A percentile compares a stretch with the other conserved stretches of the same genome.
Conservation (phyloP, 2,329 filamentous ascomycete species). For the Xylariaceae sp. region DNA sequence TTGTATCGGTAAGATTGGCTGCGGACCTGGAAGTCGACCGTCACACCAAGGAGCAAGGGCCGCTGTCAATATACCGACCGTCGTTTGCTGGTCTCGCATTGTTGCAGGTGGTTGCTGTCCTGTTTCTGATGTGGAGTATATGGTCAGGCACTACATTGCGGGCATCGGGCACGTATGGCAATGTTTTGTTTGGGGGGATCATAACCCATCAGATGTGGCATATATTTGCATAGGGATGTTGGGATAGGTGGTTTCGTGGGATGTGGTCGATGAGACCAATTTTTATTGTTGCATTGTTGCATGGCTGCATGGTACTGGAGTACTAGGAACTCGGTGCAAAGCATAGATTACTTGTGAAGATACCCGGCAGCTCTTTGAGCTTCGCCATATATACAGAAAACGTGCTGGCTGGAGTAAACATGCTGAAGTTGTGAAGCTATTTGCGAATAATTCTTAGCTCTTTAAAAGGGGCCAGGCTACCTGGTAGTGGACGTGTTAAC, state of each 20-base stretch:
- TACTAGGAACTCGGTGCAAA: constrained; percentile 11
- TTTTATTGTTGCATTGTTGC: constrained; percentile 3
- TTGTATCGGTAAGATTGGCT: constrained; percentile 29
- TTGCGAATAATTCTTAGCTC: too few relatives aligned
- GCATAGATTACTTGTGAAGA: constrained; percentile 8
- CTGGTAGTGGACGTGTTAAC: too few relatives aligned
- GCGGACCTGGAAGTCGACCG: constrained; percentile 29
- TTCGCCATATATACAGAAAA: too few relatives aligned
- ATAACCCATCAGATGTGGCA: constrained; percentile 32
- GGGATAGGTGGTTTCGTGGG: not conserved
- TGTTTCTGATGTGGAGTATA: constrained; percentile 28
- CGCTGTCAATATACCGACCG: constrained; percentile 19
- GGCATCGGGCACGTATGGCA: constrained; percentile 25
- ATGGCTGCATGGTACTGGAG: constrained; percentile 16
- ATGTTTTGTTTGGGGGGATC: constrained; percentile 25
- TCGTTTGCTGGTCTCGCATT: constrained; percentile 28
- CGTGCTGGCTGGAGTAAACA: too few relatives aligned
- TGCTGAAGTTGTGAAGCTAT: too few relatives aligned
- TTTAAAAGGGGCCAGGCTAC: too few relatives aligned
- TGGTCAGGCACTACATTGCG: constrained; percentile 23
- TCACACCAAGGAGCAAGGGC: constrained; percentile 19
- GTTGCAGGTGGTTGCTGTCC: constrained; percentile 22
- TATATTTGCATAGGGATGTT: constrained; percentile 20
- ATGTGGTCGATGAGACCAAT: not conserved
- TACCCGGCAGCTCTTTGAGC: constrained; percentile 10